A percentile compares a stretch with the other conserved stretches of the same genome.
These are phyloP conservation scores for Fraxinus excelsior DNA, from an alignment of 257 asterid genomes.

Conservation along the genomic window DNA sequence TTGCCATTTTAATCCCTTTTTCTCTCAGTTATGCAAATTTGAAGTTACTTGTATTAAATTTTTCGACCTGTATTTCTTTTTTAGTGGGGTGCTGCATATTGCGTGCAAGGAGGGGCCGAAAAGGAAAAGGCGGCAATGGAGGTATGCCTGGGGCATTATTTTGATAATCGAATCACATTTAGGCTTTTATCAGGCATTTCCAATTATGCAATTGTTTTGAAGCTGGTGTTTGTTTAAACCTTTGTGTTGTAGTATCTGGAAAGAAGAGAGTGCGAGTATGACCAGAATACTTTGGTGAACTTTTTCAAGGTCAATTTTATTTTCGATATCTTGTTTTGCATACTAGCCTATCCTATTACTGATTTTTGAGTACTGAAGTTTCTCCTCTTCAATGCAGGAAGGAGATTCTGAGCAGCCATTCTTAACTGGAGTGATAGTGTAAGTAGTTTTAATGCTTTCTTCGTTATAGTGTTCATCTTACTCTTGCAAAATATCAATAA, in stretches of 20 bases:
- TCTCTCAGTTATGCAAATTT: background rate
- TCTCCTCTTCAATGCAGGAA: slow-evolving; percentile 45
- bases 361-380: background rate
- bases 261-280: slow-evolving; percentile 90
- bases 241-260: slow-evolving; percentile 61
- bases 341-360: background rate
- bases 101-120: slow-evolving; percentile 81
- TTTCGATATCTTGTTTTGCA: background rate
- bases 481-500: background rate
- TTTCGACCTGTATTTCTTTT: slow-evolving; percentile 5
- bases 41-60: background rate
- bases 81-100: slow-evolving; percentile 97
- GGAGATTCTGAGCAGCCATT: slow-evolving; percentile 61
- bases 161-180: background rate
- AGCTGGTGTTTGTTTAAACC: background rate
- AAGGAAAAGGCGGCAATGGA: slow-evolving; percentile 80
- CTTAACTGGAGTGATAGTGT: slow-evolving; percentile 75
- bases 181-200: background rate
- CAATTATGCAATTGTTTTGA: background rate
- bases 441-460: slow-evolving; percentile 26
- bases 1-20: background rate
- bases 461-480: background rate
- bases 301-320: slow-evolving; percentile 57
- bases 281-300: slow-evolving; percentile 65
- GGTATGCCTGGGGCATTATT: slow-evolving; percentile 35